A percentile compares a stretch with the other conserved stretches of the same genome.
Evolutionary conservation across 345 rosid species (phyloP).

Genomic region (Garcia nutans): DNA sequence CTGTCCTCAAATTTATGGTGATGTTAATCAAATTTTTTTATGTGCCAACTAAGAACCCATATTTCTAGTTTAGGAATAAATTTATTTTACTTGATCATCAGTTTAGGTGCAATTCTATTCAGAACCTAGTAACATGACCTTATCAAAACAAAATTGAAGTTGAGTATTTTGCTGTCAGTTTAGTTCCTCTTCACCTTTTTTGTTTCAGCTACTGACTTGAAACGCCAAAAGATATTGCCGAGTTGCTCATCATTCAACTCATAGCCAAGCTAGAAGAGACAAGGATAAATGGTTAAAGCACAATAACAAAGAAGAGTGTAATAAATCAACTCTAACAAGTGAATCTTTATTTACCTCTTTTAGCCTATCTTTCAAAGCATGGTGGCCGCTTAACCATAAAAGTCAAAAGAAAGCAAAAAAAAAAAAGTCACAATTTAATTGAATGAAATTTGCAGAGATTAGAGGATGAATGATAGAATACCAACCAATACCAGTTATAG

Average conservation of each 20-base stretch:
- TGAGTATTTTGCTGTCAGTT: too few species aligned
- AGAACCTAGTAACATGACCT: too few species aligned
- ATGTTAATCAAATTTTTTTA: too few species aligned
- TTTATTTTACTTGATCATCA: too few species aligned
- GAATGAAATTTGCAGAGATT: neutral
- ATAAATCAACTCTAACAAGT: constrained; percentile 2
- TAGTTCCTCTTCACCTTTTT: constrained; percentile 58
- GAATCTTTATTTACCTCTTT: constrained; percentile 54
- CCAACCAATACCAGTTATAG: neutral
- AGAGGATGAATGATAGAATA: neutral
- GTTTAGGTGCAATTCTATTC: too few species aligned
- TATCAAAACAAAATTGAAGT: too few species aligned
- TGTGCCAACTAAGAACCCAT: too few species aligned
- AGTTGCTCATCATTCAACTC: constrained; percentile 73
- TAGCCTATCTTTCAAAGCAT: constrained; percentile 76
- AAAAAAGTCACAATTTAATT: neutral
- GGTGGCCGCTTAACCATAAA: constrained; percentile 66
- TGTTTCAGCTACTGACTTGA: constrained; percentile 85
- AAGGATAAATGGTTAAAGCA: constrained; percentile 15
- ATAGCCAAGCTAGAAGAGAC: constrained; percentile 71
- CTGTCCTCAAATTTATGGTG: too few species aligned
- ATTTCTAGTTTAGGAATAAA: too few species aligned
- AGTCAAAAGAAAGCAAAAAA: neutral
- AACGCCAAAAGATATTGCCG: constrained; percentile 73
- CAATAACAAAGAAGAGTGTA: neutral